Conservation (phyloP, 305 asterid species). For the Fraxinus sp. region DNA sequence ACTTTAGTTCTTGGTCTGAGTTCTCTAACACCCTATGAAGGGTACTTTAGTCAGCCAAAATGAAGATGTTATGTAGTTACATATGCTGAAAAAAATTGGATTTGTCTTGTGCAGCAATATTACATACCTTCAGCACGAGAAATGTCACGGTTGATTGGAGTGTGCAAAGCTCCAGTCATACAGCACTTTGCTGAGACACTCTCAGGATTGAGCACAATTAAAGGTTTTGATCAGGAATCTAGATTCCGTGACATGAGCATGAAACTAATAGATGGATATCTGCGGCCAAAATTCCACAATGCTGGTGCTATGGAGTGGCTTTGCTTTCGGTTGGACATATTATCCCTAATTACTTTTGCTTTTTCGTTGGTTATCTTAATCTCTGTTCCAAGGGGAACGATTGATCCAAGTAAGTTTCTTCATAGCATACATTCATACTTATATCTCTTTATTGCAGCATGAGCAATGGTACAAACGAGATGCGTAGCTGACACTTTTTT, state of each 20-base stretch:
- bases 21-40: not conserved
- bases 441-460: not conserved
- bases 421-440: not conserved
- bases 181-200: conserved; percentile 88
- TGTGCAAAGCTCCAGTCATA: conserved; percentile 81
- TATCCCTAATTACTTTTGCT: conserved; percentile 65
- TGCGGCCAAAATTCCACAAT: conserved; percentile 64
- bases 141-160: conserved; percentile 68
- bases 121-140: conserved; percentile 86
- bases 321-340: conserved; percentile 69
- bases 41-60: not conserved
- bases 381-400: conserved; percentile 67
- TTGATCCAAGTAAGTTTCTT: conserved; percentile 60
- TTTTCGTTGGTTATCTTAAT: conserved; percentile 62
- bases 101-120: conserved; percentile 25
- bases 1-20: not conserved
- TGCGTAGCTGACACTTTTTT: not conserved
- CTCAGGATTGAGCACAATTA: conserved; percentile 76
- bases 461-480: not conserved
- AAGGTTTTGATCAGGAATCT: conserved; percentile 69
- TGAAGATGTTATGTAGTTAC: not conserved
- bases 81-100: not conserved
- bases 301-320: conserved; percentile 92
- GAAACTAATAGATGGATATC: conserved; percentile 70
- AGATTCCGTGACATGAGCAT: conserved; percentile 66